Evolutionary conservation across 2,329 filamentous ascomycete genomes (phyloP).

Genomic region (Neodidymelliopsis sp.): DNA sequence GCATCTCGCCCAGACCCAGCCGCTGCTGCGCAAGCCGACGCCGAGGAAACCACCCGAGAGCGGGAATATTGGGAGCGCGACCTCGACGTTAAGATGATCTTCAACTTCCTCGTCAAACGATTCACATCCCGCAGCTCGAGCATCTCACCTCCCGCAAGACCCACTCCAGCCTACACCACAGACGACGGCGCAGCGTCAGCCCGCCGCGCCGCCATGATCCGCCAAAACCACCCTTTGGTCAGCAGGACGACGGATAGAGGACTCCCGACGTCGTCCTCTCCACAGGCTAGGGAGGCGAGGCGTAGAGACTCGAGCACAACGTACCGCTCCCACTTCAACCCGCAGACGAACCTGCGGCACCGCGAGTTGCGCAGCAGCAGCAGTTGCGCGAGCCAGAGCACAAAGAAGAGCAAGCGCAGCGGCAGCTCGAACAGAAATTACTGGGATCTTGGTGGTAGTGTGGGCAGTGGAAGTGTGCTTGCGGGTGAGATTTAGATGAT

Average conservation of each 20-base stretch:
- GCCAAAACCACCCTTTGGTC: constrained; percentile 88
- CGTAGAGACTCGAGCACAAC: constrained; percentile 24
- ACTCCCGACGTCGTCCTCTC: constrained; percentile 36
- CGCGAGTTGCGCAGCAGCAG: constrained; percentile 53
- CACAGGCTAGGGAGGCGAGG: constrained; percentile 27
- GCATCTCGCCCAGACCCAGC: constrained; percentile 44
- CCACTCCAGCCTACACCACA: constrained; percentile 34
- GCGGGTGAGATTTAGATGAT: constrained; percentile 31
- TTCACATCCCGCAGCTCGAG: constrained; percentile 48
- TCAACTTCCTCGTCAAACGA: constrained; percentile 65
- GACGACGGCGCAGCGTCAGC: constrained; percentile 49
- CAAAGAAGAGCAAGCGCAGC: constrained; percentile 73
- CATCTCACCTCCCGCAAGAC: constrained; percentile 28
- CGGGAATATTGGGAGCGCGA: constrained; percentile 92
- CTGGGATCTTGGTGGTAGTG: constrained; percentile 87
- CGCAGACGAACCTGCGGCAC: constrained; percentile 25
- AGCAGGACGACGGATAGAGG: constrained; percentile 55
- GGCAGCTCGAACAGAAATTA: constrained; percentile 82
- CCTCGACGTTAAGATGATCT: constrained; percentile 89
- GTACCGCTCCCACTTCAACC: constrained; percentile 33
- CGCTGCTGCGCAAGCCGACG: constrained; percentile 23
- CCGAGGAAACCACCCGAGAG: constrained; percentile 54
- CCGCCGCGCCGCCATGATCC: constrained; percentile 81
- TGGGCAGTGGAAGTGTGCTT: constrained; percentile 69
- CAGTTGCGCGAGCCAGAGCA: constrained; percentile 89